Percentiles rank a stretch among this genome's conserved stretches.
Conservation (phyloP, 768 basidiomycete genomes). For the Russula vinacea region DNA sequence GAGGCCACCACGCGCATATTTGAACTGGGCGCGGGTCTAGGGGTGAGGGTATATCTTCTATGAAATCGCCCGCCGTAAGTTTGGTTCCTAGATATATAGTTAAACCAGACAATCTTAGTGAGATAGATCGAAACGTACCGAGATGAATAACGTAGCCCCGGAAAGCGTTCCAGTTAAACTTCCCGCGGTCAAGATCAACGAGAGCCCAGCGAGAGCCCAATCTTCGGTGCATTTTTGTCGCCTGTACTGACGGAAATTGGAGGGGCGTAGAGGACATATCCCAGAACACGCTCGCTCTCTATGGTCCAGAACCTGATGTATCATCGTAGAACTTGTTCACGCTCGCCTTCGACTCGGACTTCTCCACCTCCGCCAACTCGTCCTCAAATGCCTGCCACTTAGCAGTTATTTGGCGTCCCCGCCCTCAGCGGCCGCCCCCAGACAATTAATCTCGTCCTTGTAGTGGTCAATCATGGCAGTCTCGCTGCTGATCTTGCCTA, state of each 20-base stretch:
- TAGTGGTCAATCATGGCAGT: no score
- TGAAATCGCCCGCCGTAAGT: constrained; percentile 4
- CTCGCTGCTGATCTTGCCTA: no score
- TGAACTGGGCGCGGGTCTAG: not conserved
- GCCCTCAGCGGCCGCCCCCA: no score
- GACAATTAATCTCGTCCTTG: no score
- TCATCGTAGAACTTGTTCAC: no score
- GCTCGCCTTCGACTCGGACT: no score
- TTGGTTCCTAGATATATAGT: constrained; percentile 18
- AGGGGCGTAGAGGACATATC: not conserved
- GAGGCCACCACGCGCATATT: constrained; percentile 19
- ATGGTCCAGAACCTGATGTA: not conserved
- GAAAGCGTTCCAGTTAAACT: constrained; percentile 9
- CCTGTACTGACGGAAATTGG: not conserved
- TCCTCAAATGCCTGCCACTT: no score
- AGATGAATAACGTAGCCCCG: constrained; percentile 23
- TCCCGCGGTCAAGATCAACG: constrained; percentile 3
- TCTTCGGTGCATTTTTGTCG: constrained; percentile 19
- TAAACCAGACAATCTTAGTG: constrained; percentile 4
- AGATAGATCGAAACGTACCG: constrained; percentile 28
- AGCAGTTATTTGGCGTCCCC: no score
- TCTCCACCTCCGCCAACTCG: no score
- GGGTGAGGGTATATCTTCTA: constrained; percentile 2
- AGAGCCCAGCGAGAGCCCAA: constrained; percentile 21
- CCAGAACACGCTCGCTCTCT: not conserved